Base-by-base conservation (phyloP, 352 stramenopile genomes). In the Pythium sukuiense region DNA sequence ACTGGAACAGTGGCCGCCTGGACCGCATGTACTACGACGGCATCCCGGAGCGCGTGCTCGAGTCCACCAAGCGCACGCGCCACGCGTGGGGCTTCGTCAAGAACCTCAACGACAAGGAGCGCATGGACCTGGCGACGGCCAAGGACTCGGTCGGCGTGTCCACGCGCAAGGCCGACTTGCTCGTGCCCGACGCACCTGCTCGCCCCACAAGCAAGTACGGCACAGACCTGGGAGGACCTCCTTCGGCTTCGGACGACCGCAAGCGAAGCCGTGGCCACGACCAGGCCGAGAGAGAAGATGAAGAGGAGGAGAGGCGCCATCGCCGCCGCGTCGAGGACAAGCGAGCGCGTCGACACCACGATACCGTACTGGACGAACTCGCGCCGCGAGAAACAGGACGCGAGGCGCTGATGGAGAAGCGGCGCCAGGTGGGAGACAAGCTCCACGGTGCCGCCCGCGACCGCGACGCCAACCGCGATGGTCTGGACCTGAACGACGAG, bases 131-230 rank as follows among this genome's bases (percentile, higher is more conserved):
- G 18, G 82, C 81, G 3, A 82, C 70, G 6, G 74, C 82, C 52
- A 87, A 88, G 59, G 84, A 92, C 68, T 89, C 81, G 59, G 84
- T 92, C 27, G 79, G 78, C 57, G 78, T 92, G 14, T 76, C 84
- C 4, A 92, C 81, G 5, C 82, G 80, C 54, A 87, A 87, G 58
- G 57, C 67, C 8, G 71, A 84, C 66, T 39, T 88, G 59, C 64
- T 87, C 43, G 61, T 48, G 12, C 35, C 63, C 41, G n/a, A 61
- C 30, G 50, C 30, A 14, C 30, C 50, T 6, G 24, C 24, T 2
- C 48, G 14, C 3, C 18, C 46, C 27, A 33, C 55, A 24, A 65
- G 48, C 48, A 55, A 55, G 26, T 55, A 55, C 27, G 48, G 48
- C 48, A 55, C 48, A 45, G 37, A 45, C 46, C 27, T 27, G 49